phyloP scores from a whole-genome alignment of 2,329 filamentous ascomycete genomes.

The Erysiphe pulchra region DNA sequence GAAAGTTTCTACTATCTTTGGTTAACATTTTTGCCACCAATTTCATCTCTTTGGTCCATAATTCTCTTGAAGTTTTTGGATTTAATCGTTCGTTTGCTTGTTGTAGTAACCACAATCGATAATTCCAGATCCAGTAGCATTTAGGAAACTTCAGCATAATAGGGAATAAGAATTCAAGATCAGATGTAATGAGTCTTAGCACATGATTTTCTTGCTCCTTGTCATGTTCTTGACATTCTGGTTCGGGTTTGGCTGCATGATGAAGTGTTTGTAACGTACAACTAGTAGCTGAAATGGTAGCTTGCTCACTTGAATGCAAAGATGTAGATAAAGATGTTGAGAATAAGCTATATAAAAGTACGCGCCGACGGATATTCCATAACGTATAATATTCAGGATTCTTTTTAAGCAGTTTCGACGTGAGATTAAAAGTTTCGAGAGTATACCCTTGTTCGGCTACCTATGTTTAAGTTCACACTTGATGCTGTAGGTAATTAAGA shows the following conservation, averaged over 20 bases:
- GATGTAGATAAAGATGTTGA: slow-evolving; percentile 29
- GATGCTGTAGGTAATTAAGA: not conserved
- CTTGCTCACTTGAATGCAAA: slow-evolving; percentile 17
- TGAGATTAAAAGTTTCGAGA: slow-evolving; percentile 34
- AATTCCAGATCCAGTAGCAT: slow-evolving; percentile 99
- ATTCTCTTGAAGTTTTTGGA: slow-evolving; percentile 23
- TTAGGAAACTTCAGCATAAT: slow-evolving; percentile 72
- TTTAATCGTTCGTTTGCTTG: slow-evolving; percentile 42
- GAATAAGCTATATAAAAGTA: slow-evolving; percentile 31
- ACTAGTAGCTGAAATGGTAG: not conserved
- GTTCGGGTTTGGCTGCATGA: slow-evolving; percentile 23
- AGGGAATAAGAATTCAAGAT: slow-evolving; percentile 62
- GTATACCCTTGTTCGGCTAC: slow-evolving; percentile 13
- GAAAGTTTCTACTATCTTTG: slow-evolving; percentile 75
- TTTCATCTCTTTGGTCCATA: slow-evolving; percentile 69
- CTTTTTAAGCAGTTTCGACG: slow-evolving; percentile 43
- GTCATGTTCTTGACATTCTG: slow-evolving; percentile 17
- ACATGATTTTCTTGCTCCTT: slow-evolving; percentile 25
- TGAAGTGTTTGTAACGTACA: not conserved
- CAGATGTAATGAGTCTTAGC: slow-evolving; percentile 35
- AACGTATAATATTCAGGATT: slow-evolving; percentile 81
- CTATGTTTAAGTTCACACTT: slow-evolving; percentile 4
- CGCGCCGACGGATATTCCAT: slow-evolving; percentile 68
- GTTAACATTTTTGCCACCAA: slow-evolving; percentile 72
- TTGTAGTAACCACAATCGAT: slow-evolving; percentile 62